Percentiles rank a stretch among this genome's conserved stretches.
These are phyloP conservation scores for Trametes coccinea DNA, from an alignment of 768 basidiomycete species.

Conservation along the genomic window DNA sequence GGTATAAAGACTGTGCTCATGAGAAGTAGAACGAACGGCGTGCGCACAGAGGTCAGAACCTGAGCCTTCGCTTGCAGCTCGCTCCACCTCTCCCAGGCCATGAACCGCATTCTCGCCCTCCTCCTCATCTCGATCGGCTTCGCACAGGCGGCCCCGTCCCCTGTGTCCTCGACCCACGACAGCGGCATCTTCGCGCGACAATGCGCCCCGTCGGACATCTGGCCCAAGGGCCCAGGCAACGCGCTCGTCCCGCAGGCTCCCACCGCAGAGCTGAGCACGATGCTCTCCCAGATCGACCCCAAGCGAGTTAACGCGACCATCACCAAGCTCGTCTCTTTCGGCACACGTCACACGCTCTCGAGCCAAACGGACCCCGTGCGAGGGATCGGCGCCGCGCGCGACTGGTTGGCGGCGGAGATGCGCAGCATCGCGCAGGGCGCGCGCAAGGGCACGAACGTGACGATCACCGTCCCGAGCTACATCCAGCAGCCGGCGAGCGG, in stretches of 20 bases:
- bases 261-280: slow-evolving; percentile 43
- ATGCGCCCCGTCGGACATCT: slow-evolving; percentile 33
- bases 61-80: slow-evolving; percentile 4
- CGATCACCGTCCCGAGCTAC: slow-evolving; percentile 46
- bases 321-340: slow-evolving; percentile 54
- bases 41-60: neutral
- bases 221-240: slow-evolving; percentile 53
- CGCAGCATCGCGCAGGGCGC: slow-evolving; percentile 41
- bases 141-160: slow-evolving; percentile 2
- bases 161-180: slow-evolving; percentile 9
- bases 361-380: slow-evolving; percentile 52
- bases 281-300: slow-evolving; percentile 49
- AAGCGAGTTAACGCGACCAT: slow-evolving; percentile 48
- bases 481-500: slow-evolving; percentile 39
- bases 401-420: slow-evolving; percentile 56
- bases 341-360: slow-evolving; percentile 54
- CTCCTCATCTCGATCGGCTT: slow-evolving; percentile 12
- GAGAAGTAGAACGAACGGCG: neutral
- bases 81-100: neutral
- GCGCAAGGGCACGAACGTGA: slow-evolving; percentile 36
- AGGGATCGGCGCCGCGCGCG: slow-evolving; percentile 55
- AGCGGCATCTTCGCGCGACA: slow-evolving; percentile 17
- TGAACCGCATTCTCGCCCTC: slow-evolving; percentile 12
- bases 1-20: neutral
- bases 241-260: slow-evolving; percentile 44